phyloP scores from a whole-genome alignment of 805 yeast species.

The Starmerella khaoyaiensis region DNA sequence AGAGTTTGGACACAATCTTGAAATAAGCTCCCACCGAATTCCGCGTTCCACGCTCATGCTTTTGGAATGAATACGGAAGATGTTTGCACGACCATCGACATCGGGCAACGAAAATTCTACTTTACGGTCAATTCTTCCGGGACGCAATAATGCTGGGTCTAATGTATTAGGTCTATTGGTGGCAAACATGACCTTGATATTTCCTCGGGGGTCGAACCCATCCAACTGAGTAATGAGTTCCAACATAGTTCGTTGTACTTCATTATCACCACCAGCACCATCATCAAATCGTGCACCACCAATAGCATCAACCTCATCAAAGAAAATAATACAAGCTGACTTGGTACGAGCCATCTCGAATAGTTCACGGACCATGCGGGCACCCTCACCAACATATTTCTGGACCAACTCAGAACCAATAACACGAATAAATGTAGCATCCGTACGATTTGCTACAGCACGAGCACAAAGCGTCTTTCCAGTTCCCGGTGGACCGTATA shows the following conservation, averaged over 20 bases:
- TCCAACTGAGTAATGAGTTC: conserved; percentile 95
- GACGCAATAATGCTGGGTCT: conserved; percentile 94
- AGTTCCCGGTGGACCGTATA: conserved; percentile 98
- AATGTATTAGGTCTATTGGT: conserved; percentile 96
- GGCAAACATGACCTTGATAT: conserved; percentile 98
- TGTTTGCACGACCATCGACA: conserved; percentile 94
- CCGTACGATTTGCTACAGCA: conserved; percentile 98
- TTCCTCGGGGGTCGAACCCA: conserved; percentile 98
- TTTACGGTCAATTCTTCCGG: conserved; percentile 97
- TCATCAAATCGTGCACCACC: conserved; percentile 99
- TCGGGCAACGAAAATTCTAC: conserved; percentile 96
- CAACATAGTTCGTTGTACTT: conserved; percentile 97
- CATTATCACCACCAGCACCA: conserved; percentile 99
- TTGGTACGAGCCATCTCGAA: conserved; percentile 98
- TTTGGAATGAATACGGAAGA: conserved; percentile 92
- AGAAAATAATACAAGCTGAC: conserved; percentile 94
- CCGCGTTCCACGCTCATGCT: conserved; percentile 96
- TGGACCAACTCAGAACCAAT: conserved; percentile 98
- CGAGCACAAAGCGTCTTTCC: conserved; percentile 98
- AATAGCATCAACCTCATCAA: conserved; percentile 97
- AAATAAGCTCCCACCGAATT: conserved; percentile 96
- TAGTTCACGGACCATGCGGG: conserved; percentile 96
- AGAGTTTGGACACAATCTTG: conserved; percentile 93
- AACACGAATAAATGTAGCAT: conserved; percentile 95
- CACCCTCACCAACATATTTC: conserved; percentile 99